Percentiles rank a stretch among this genome's conserved stretches.
phyloP scores from a whole-genome alignment of 352 stramenopile genomes.

The Aphanomyces invadans region DNA sequence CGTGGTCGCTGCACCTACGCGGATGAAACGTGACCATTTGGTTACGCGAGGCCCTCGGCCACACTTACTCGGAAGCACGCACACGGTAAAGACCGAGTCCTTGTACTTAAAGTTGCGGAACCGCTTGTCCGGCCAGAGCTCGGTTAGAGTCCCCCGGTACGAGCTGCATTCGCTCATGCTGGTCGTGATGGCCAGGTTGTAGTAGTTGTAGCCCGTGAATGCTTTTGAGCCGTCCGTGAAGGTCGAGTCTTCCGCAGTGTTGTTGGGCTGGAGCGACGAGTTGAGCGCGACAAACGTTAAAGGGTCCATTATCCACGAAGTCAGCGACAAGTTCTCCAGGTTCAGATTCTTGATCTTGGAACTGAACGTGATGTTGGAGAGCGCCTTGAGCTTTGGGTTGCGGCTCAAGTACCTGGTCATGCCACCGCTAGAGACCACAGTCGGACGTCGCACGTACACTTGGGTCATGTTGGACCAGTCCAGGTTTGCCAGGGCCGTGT shows the following conservation, averaged over 20 bases:
- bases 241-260: not conserved
- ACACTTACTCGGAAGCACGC: not conserved
- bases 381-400: not conserved
- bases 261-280: not conserved
- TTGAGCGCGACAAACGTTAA: not conserved
- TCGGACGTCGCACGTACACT: not conserved
- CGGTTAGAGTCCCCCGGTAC: not conserved
- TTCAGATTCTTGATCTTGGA: not conserved
- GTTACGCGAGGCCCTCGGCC: no score
- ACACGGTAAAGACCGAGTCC: not conserved
- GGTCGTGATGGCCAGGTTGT: not conserved
- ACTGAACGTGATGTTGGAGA: not conserved
- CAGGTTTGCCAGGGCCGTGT: not conserved
- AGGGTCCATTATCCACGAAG: not conserved
- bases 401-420: not conserved
- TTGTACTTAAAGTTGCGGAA: not conserved
- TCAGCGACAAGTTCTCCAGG: not conserved
- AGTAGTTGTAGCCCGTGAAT: slow-evolving; percentile 1
- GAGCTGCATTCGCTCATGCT: not conserved
- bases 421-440: no score
- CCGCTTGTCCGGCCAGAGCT: slow-evolving; percentile 1
- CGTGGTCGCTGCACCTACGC: no score
- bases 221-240: not conserved
- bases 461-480: slow-evolving; percentile 4
- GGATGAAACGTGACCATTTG: no score